phyloP scores from a whole-genome alignment of 1,139 yeast species.

The Entelexis paramagnoliae region DNA sequence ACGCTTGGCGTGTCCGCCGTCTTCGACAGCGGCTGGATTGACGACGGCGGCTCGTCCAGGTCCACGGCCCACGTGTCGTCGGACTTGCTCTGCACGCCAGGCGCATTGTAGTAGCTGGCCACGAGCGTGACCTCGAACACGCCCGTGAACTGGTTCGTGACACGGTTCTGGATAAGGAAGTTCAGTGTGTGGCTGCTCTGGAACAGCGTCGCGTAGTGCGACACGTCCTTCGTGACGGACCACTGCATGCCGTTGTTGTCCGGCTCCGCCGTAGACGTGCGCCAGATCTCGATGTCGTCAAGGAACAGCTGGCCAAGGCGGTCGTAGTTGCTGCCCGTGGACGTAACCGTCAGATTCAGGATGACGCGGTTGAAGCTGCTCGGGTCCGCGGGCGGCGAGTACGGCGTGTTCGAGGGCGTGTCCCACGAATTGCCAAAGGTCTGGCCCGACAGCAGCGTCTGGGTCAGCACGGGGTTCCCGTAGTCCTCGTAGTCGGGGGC shows the following conservation, averaged over 20 bases:
- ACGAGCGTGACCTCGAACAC: conserved; percentile 45
- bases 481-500: conserved; percentile 18
- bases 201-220: conserved; percentile 48
- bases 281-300: conserved; percentile 67
- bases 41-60: conserved; percentile 12
- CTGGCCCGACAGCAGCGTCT: conserved; percentile 35
- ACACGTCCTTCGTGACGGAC: conserved; percentile 51
- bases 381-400: conserved; percentile 37
- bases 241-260: conserved; percentile 39
- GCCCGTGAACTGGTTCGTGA: conserved; percentile 51
- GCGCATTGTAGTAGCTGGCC: conserved; percentile 42
- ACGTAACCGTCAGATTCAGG: conserved; percentile 48
- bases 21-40: conserved; percentile 16
- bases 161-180: conserved; percentile 57
- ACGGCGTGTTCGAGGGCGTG: conserved; percentile 39
- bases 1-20: conserved; percentile 1
- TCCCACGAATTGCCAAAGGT: conserved; percentile 55
- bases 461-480: conserved; percentile 39
- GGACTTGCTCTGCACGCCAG: conserved; percentile 12
- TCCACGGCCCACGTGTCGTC: conserved; percentile 23
- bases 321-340: conserved; percentile 65
- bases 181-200: conserved; percentile 35
- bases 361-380: conserved; percentile 51
- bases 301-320: conserved; percentile 62
- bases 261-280: conserved; percentile 82